Conservation (phyloP, 2,329 filamentous ascomycete species). For the Elsinoe batatas region DNA sequence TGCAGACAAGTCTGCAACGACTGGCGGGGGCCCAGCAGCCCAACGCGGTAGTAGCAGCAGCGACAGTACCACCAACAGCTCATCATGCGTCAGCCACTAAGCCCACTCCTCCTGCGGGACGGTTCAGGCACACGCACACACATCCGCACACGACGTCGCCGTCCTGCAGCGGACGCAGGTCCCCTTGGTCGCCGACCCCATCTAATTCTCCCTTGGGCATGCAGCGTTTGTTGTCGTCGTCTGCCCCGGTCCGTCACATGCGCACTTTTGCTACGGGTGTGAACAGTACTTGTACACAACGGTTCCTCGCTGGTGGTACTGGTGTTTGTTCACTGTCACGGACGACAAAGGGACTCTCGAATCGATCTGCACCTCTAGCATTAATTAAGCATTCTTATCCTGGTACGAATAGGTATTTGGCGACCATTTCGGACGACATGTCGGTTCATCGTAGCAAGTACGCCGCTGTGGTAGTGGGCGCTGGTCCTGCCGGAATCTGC, state of each 20-base stretch:
- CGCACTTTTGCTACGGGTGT: slow-evolving; percentile 1
- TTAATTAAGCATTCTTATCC: not conserved
- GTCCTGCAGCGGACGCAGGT: too few relatives aligned
- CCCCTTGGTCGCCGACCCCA: too few relatives aligned
- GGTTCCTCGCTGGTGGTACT: not conserved
- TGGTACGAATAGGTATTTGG: not conserved
- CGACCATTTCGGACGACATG: slow-evolving; percentile 14
- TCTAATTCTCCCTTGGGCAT: not conserved
- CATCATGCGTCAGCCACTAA: slow-evolving; percentile 1
- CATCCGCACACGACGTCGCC: too few relatives aligned
- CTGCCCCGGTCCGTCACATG: not conserved
- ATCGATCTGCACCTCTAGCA: not conserved
- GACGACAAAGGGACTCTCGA: not conserved
- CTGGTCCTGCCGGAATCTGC: slow-evolving; percentile 50
- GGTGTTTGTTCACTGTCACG: not conserved
- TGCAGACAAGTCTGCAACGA: slow-evolving; percentile 4
- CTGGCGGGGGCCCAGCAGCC: not conserved
- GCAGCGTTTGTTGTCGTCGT: not conserved
- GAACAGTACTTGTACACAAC: not conserved
- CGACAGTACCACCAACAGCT: not conserved
- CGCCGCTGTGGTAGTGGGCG: slow-evolving; percentile 49
- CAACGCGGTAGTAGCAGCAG: not conserved
- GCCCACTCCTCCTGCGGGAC: not conserved
- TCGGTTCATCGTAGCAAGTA: slow-evolving; percentile 25
- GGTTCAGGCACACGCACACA: slow-evolving; percentile 1